Base-by-base conservation (phyloP, 1,284 basidiomycete species). In the Coniferiporia sulphurascens region DNA sequence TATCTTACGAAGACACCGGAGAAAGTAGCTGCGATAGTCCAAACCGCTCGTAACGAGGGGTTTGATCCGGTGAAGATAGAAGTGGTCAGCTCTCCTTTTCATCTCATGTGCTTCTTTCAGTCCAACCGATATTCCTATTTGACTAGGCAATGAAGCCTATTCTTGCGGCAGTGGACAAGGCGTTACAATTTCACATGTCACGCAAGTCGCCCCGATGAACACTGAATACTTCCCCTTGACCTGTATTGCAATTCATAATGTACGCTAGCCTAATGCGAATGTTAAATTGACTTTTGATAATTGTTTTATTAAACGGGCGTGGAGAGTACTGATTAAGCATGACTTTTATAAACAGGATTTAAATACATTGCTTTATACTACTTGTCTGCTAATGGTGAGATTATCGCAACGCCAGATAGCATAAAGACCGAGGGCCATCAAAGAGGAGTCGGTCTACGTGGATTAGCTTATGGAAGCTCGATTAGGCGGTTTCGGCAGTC, bases 1-100 rank as follows among this genome's bases (percentile, higher is more conserved):
- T 95, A 93, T 68, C 78, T 97, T 35, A 73, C 77, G 38, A 88
- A 84, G 69, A 95, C 90, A 0, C 84, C 81, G 36, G 89, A 89
- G 69, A 93, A 95, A 70, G 84, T 95, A 1, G 81, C 85, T 17
- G 86, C 86, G 0, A 78, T 97, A 19, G 81, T 94, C 13, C 78
- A 78, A 48, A 77, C 79, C 22, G 91, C 87, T 13, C 78, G 79
- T 49, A 72, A 76, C 55, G 78, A 84, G 61, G 85, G 85, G 1
- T 74, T 87, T 15, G 90, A 93, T 66, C 78, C 82, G 1, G 73
- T 70, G 17, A 76, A 83, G 61, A 82, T 95, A 48, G 78, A 85
- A 68, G 82, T 81, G 50, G 90, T 91, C 68, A 72, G 87, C 79
- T 13, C 10, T 48, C 6, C 54, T 38, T 19, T 46, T 5, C 21